Evolutionary conservation across 1,284 basidiomycete genomes (phyloP).

Genomic region (Cutaneotrichosporon cavernicola): DNA sequence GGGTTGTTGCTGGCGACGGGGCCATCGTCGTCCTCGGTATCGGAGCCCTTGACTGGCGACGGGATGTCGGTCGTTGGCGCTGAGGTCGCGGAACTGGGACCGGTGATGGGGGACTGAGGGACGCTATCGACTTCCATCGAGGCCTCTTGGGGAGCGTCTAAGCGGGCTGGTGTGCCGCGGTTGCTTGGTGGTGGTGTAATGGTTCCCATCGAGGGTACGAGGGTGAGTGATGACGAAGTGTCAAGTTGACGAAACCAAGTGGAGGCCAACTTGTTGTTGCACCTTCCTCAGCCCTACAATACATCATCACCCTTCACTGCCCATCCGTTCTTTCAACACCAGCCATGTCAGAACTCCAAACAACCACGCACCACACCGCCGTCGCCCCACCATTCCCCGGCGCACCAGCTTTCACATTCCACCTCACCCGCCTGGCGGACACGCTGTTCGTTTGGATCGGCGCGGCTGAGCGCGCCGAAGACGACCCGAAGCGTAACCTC

Average conservation of each 20-base stretch:
- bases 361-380: slow-evolving; percentile 34
- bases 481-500: slow-evolving; percentile 58
- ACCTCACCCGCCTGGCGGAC: slow-evolving; percentile 66
- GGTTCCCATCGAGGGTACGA: not conserved
- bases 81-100: slow-evolving; percentile 2
- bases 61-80: slow-evolving; percentile 14
- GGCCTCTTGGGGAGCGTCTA: not conserved
- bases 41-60: not conserved
- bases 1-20: not conserved
- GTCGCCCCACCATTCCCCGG: slow-evolving; percentile 41
- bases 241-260: not conserved
- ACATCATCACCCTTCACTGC: not conserved
- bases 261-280: slow-evolving; percentile 7
- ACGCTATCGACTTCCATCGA: slow-evolving; percentile 17
- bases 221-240: slow-evolving; percentile 9
- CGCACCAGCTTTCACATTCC: slow-evolving; percentile 63
- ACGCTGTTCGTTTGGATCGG: slow-evolving; percentile 83
- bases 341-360: slow-evolving; percentile 24
- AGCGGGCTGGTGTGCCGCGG: slow-evolving; percentile 33
- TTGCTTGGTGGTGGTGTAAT: slow-evolving; percentile 31
- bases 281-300: not conserved
- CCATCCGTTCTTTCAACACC: not conserved
- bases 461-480: slow-evolving; percentile 47
- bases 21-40: slow-evolving; percentile 5
- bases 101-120: slow-evolving; percentile 9